A percentile compares a stretch with the other conserved stretches of the same genome.
These are phyloP conservation scores for Clathrus columnatus DNA, from an alignment of 768 basidiomycete genomes.

Conservation along the genomic window DNA sequence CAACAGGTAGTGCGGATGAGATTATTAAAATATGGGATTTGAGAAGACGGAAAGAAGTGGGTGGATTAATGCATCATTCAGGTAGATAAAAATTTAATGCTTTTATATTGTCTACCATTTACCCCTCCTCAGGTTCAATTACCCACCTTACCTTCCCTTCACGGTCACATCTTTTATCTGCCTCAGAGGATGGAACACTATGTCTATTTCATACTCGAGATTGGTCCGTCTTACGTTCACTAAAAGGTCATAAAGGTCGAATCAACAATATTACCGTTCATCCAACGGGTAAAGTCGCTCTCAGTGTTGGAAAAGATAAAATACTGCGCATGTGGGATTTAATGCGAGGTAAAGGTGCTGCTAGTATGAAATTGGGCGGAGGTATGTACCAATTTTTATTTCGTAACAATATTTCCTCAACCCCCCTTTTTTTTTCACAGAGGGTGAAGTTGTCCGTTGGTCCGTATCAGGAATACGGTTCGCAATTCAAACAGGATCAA, in stretches of 20 bases:
- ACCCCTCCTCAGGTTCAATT: constrained; percentile 61
- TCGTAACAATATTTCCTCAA: neutral
- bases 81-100: constrained; percentile 36
- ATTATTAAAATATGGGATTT: constrained; percentile 97
- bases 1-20: constrained; percentile 93
- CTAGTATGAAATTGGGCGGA: constrained; percentile 82
- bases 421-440: constrained; percentile 29
- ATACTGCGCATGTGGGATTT: constrained; percentile 98
- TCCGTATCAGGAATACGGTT: constrained; percentile 70
- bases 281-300: constrained; percentile 82
- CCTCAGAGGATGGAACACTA: constrained; percentile 88
- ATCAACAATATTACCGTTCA: constrained; percentile 89
- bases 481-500: constrained; percentile 66
- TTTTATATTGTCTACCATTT: neutral
- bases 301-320: constrained; percentile 86
- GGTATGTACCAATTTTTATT: constrained; percentile 36
- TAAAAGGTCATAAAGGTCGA: constrained; percentile 91
- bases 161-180: constrained; percentile 81
- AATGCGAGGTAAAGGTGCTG: constrained; percentile 86
- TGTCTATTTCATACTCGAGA: constrained; percentile 88
- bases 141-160: constrained; percentile 83
- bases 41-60: constrained; percentile 83
- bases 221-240: constrained; percentile 79
- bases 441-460: constrained; percentile 92
- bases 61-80: constrained; percentile 90